A percentile compares a stretch with the other conserved stretches of the same genome.
These are phyloP conservation scores for Tylopilus subfusipes DNA, from an alignment of 768 basidiomycete species.

Conservation along the genomic window DNA sequence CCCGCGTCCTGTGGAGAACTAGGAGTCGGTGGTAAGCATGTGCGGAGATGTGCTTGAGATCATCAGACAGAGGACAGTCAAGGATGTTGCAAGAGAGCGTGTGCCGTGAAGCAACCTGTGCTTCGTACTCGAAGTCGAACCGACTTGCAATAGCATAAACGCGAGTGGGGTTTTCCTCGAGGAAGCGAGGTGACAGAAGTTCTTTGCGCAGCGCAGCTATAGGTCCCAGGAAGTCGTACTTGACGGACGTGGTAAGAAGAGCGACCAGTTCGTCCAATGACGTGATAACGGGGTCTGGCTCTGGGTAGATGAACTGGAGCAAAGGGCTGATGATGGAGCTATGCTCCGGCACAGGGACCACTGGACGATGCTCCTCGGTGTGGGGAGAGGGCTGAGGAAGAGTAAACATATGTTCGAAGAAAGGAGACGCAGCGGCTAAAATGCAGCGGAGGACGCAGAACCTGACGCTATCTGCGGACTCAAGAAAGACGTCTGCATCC, in stretches of 20 bases:
- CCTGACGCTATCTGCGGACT: slow-evolving; percentile 42
- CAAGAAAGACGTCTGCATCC: slow-evolving; percentile 54
- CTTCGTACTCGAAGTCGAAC: slow-evolving; percentile 61
- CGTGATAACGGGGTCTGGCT: slow-evolving; percentile 48
- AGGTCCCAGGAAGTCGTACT: slow-evolving; percentile 58
- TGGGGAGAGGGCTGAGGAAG: slow-evolving; percentile 49
- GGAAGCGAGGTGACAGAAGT: slow-evolving; percentile 49
- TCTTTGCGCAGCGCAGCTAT: slow-evolving; percentile 46
- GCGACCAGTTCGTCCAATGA: slow-evolving; percentile 52
- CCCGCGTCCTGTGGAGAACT: slow-evolving; percentile 54
- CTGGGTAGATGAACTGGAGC: slow-evolving; percentile 60
- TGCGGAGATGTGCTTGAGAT: slow-evolving; percentile 64
- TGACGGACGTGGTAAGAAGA: slow-evolving; percentile 52
- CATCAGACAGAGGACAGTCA: slow-evolving; percentile 55
- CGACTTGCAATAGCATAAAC: slow-evolving; percentile 72
- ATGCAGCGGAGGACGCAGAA: slow-evolving; percentile 63
- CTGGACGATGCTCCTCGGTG: slow-evolving; percentile 32
- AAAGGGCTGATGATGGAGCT: slow-evolving; percentile 43
- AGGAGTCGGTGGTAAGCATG: slow-evolving; percentile 65
- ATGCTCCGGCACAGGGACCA: slow-evolving; percentile 56
- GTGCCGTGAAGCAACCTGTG: slow-evolving; percentile 53
- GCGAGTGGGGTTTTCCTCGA: slow-evolving; percentile 47
- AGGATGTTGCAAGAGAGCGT: slow-evolving; percentile 54
- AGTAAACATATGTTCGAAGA: slow-evolving; percentile 67
- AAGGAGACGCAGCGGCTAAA: slow-evolving; percentile 59